Percentiles rank a stretch among this genome's conserved stretches.
These are phyloP conservation scores for Quaeritorhiza haematococci DNA, from an alignment of 371 early-diverging fungal genomes.

Conservation along the genomic window DNA sequence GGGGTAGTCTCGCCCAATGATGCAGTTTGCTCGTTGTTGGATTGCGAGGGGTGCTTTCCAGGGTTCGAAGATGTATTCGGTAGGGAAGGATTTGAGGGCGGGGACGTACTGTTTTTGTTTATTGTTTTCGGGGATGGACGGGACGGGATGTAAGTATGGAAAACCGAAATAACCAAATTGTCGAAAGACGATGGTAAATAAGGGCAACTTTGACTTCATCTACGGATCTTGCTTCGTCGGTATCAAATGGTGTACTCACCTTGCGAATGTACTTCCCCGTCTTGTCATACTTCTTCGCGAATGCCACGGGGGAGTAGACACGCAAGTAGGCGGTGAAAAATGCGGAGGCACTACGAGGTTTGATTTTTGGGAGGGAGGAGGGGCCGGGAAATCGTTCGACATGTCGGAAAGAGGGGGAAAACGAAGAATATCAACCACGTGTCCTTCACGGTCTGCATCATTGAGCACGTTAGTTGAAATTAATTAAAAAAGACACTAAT, in stretches of 20 bases:
- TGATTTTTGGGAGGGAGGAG: not conserved
- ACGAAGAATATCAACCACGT: too few species aligned
- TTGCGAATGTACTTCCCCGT: conserved; percentile 16
- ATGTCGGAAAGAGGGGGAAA: too few species aligned
- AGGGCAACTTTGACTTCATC: not conserved
- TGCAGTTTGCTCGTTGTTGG: conserved; percentile 21
- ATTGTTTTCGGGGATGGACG: not conserved
- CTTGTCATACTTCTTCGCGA: conserved; percentile 28
- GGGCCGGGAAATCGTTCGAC: too few species aligned
- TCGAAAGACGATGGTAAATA: too few species aligned
- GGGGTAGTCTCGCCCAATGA: conserved; percentile 28
- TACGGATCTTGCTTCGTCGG: not conserved
- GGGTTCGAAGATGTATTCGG: conserved; percentile 29
- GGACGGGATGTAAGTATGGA: conserved; percentile 3
- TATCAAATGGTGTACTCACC: too few species aligned
- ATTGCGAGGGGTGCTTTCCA: conserved; percentile 22
- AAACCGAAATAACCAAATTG: too few species aligned
- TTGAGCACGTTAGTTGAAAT: too few species aligned
- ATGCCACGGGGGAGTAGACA: conserved; percentile 27
- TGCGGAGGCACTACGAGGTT: conserved; percentile 20
- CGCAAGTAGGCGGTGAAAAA: conserved; percentile 30
- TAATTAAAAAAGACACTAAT: not conserved
- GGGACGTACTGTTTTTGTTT: conserved; percentile 25
- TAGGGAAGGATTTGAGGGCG: conserved; percentile 19
- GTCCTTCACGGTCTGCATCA: too few species aligned